These are phyloP conservation scores for Agaricales sp. DNA, from an alignment of 1,284 basidiomycete genomes.

Conservation along the genomic window DNA sequence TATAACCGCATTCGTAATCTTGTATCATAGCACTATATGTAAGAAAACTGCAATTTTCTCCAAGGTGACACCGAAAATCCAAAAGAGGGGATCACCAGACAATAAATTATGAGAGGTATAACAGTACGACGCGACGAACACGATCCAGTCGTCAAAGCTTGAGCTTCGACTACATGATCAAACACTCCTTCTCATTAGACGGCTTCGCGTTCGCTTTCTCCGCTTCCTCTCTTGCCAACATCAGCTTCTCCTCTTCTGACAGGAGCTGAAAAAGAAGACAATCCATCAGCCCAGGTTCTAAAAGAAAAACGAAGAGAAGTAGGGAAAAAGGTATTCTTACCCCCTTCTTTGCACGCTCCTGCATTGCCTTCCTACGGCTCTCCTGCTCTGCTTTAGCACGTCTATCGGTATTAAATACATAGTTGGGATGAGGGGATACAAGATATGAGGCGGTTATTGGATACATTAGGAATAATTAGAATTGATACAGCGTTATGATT, in stretches of 20 bases:
- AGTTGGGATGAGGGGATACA: slow-evolving; percentile 7
- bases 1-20: too few species aligned
- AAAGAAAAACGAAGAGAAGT: neutral
- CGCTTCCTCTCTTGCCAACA: slow-evolving; percentile 40
- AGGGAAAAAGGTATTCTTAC: slow-evolving; percentile 23
- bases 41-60: too few species aligned
- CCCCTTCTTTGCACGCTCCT: slow-evolving; percentile 60
- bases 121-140: too few species aligned
- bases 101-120: too few species aligned
- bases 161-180: slow-evolving; percentile 54
- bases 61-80: too few species aligned
- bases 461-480: slow-evolving; percentile 11
- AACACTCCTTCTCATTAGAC: slow-evolving; percentile 37
- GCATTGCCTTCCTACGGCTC: slow-evolving; percentile 54
- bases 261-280: slow-evolving; percentile 24
- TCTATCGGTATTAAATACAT: slow-evolving; percentile 25
- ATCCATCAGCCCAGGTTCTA: slow-evolving; percentile 2
- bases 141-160: too few species aligned
- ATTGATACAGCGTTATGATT: slow-evolving; percentile 10
- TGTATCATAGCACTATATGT: too few species aligned
- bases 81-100: too few species aligned
- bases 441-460: slow-evolving; percentile 3
- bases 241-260: slow-evolving; percentile 50
- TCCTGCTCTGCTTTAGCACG: slow-evolving; percentile 63
- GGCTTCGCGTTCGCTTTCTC: slow-evolving; percentile 20